Conservation (phyloP, 495 filamentous ascomycete genomes). For the Pseudoneurospora amorphoporcata region DNA sequence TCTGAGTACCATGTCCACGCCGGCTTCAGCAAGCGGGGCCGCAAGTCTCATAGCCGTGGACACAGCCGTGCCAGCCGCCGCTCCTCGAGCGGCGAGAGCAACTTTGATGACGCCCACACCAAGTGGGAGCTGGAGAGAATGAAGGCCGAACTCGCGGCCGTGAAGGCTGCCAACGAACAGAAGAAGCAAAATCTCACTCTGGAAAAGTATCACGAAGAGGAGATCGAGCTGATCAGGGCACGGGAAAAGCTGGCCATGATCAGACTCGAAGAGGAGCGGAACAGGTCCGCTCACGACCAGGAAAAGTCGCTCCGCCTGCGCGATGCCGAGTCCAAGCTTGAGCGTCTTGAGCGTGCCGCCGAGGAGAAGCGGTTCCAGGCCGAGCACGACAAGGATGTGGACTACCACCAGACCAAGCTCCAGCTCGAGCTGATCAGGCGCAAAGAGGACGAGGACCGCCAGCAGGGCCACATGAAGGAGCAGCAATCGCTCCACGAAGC, state of each 20-base stretch:
- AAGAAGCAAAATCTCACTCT: slow-evolving; percentile 13
- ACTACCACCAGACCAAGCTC: slow-evolving; percentile 5
- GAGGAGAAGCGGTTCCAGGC: not conserved
- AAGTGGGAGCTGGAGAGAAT: slow-evolving; percentile 14
- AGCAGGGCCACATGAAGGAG: slow-evolving; percentile 15
- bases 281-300: slow-evolving; percentile 10
- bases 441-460: slow-evolving; percentile 34
- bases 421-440: slow-evolving; percentile 23
- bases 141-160: slow-evolving; percentile 11
- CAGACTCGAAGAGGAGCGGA: slow-evolving; percentile 6
- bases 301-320: slow-evolving; percentile 7
- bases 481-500: slow-evolving; percentile 20
- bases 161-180: slow-evolving; percentile 9
- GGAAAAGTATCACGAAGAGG: slow-evolving; percentile 3
- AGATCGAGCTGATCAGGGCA: slow-evolving; percentile 6
- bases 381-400: slow-evolving; percentile 6
- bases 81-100: slow-evolving; percentile 20
- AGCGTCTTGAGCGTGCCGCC: not conserved
- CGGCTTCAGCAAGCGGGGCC: slow-evolving; percentile 2
- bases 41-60: slow-evolving; percentile 12
- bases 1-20: slow-evolving; percentile 1
- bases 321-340: not conserved
- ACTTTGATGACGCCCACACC: slow-evolving; percentile 17
- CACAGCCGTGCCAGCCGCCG: slow-evolving; percentile 13
- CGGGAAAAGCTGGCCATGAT: slow-evolving; percentile 14